Evolutionary conservation across 2,329 filamentous ascomycete genomes (phyloP).

Genomic region (Xenoacremonium recifei): DNA sequence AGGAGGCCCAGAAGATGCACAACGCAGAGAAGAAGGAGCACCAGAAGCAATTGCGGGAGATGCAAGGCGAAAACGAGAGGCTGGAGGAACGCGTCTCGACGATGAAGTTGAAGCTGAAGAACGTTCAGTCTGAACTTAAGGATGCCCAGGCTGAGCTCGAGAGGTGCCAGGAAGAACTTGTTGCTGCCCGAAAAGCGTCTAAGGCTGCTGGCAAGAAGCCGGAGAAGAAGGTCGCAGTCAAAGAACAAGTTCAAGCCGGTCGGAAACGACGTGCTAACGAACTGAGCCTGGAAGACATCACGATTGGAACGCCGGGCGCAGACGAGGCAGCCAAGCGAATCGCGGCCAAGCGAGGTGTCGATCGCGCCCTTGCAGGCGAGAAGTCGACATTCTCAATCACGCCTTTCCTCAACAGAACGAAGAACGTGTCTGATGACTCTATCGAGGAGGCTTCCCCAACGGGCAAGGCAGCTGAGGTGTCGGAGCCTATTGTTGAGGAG

Average conservation of each 20-base stretch:
- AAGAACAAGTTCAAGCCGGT: constrained; percentile 35
- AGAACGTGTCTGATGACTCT: constrained; percentile 46
- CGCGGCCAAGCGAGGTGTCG: constrained; percentile 56
- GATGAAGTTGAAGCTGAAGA: constrained; percentile 67
- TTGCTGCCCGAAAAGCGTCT: constrained; percentile 24
- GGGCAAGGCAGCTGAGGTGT: constrained; percentile 8
- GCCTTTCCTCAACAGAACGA: constrained; percentile 81
- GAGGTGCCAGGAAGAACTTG: constrained; percentile 41
- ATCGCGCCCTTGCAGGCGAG: constrained; percentile 62
- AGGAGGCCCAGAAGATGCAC: constrained; percentile 36
- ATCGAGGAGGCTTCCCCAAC: constrained; percentile 24
- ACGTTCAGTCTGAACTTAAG: constrained; percentile 71
- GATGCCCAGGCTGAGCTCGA: constrained; percentile 46
- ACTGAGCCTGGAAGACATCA: constrained; percentile 42
- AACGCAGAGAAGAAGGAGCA: constrained; percentile 41
- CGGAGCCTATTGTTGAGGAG: constrained; percentile 33
- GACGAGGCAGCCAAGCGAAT: constrained; percentile 40
- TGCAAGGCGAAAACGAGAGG: constrained; percentile 59
- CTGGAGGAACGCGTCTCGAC: constrained; percentile 70
- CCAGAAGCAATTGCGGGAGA: constrained; percentile 58
- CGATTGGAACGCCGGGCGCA: constrained; percentile 47
- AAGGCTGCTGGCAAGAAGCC: constrained; percentile 14
- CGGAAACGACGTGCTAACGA: constrained; percentile 49
- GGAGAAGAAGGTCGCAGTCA: constrained; percentile 18
- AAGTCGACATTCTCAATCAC: constrained; percentile 95